Evolutionary conservation across 2,329 filamentous ascomycete genomes (phyloP), one percentile per base, ranked within the genome.

Genomic region (Penicillium sumatraense): DNA sequence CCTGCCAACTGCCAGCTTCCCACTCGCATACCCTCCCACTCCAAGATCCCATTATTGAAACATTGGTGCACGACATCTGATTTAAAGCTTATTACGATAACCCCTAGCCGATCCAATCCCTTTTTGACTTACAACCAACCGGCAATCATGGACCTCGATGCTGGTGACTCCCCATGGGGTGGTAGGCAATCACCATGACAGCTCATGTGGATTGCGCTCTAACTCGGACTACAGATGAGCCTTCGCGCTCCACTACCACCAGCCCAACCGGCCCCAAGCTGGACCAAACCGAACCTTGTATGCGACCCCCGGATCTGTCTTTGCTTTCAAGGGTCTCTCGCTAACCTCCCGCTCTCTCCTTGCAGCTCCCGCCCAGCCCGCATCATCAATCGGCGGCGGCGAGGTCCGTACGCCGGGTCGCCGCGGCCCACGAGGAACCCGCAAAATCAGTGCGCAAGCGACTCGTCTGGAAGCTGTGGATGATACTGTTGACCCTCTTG

Each of bases 391-490:
- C 64, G 65, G 74, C 60, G 63, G 77, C 36, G 73, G 74, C 57
- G 73, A 78, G 27, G 73, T 79, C 42, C 79, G 78, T 60, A 78
- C 80, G 27, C 76, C 80, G 44, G 75, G 74, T 49, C 76, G 73
- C 59, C 78, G 81, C 69, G 80, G 76, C 40, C 79, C 81, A 14
- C 77, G 83, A 60, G 76, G 76, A n/a, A 77, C 79, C 51, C 80
- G 83, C 57, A 83, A 84, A 68, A 80, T 86, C 67, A 83, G 78
- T 67, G 81, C 80, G 31, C 84, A 87, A 66, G 80, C 84, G 27
- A 87, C 84, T 40, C 83, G 82, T 53, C 76, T 88, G 57, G 84
- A 88, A 73, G 83, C 83, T 49, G 83, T 86, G 56, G 85, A 87
- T 62, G 81, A 85, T 66, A 80, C 83, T 41, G 75, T 85, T 55